phyloP scores from a whole-genome alignment of 2,329 filamentous ascomycete species.

The Claviceps sp. region DNA sequence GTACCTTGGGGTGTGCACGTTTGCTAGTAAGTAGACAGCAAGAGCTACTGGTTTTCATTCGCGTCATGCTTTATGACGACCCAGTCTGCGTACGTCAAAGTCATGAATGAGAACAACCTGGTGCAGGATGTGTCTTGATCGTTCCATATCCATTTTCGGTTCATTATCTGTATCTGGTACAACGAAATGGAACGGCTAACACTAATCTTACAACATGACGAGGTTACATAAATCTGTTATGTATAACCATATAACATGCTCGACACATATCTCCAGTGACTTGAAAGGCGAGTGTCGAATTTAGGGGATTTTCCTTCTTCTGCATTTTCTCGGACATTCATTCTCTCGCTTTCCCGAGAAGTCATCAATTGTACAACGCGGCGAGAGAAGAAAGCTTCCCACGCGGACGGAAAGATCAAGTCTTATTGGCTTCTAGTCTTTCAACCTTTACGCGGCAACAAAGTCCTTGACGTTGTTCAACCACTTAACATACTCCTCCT shows the following conservation, averaged over 20 bases:
- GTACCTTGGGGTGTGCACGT: background rate
- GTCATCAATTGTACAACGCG: background rate
- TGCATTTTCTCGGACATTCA: too few species aligned
- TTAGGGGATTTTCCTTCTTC: too few species aligned
- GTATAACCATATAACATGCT: background rate
- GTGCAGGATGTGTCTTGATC: background rate
- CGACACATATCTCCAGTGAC: background rate
- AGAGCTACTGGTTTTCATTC: too few species aligned
- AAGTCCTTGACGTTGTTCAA: conserved; percentile 78
- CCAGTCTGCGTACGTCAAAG: too few species aligned
- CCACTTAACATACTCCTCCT: conserved; percentile 91
- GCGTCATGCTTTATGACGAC: too few species aligned
- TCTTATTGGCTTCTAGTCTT: too few species aligned
- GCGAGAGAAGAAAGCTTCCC: too few species aligned
- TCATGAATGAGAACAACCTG: too few species aligned
- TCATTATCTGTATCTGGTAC: background rate
- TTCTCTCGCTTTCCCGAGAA: too few species aligned
- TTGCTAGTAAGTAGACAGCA: too few species aligned
- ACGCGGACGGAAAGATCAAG: too few species aligned
- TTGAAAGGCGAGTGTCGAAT: background rate
- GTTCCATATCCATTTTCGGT: background rate
- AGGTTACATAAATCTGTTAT: background rate
- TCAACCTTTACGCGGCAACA: conserved; percentile 41
- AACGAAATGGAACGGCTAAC: background rate
- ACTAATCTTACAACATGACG: background rate